Evolutionary conservation across 2,329 filamentous ascomycete species (phyloP), one percentile per base, ranked within the genome.

Genomic region (Fusarium aywerte): DNA sequence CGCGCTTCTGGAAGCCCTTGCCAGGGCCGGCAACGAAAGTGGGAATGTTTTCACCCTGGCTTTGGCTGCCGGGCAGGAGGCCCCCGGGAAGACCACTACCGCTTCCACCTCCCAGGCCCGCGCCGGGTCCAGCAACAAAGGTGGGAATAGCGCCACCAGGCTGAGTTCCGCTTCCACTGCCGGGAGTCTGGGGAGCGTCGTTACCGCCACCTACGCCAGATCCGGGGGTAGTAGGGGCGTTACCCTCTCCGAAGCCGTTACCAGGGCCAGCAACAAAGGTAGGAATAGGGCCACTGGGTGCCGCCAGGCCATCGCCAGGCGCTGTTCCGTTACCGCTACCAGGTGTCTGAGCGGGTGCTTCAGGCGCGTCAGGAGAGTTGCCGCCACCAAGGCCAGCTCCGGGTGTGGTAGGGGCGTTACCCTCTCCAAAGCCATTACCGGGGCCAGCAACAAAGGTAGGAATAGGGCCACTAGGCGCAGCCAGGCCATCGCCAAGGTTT

Each of bases 1-100:
- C 62, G 40, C 55, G 43, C 33, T 56, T 68, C 32, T 52, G 49
- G 42, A 70, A 68, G 18, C 65, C 65, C 29, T 54, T 53, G 18
- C 61, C 61, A 4, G 65, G 64, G 27, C 57, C 58, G 21, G 66
- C 66, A 20, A 43, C 49, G 35, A 67, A 69, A 21, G 66, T 69
- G 15, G 67, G 62, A 33, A 67, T 50, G 29, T 40, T 23, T 21
- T 36, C 38, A 18, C 44, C 12, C 45, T 63, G 58, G 21, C 25
- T 49, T 36, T 29, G 60, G 27, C 49, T 16, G 16, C 36, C 45
- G 21, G 45, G 45, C 16, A 25, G 45, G 12, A 35, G 40, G 21
- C 45, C 32, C 11, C 29, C 31, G 3, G 31, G 44, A 20, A 33
- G 44, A 13, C 55, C 55, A 15, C 32, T 56, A 2, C 44, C 62